Evolutionary conservation across 106 monocot genomes (phyloP).

Genomic region (Cymbidium sinense): DNA sequence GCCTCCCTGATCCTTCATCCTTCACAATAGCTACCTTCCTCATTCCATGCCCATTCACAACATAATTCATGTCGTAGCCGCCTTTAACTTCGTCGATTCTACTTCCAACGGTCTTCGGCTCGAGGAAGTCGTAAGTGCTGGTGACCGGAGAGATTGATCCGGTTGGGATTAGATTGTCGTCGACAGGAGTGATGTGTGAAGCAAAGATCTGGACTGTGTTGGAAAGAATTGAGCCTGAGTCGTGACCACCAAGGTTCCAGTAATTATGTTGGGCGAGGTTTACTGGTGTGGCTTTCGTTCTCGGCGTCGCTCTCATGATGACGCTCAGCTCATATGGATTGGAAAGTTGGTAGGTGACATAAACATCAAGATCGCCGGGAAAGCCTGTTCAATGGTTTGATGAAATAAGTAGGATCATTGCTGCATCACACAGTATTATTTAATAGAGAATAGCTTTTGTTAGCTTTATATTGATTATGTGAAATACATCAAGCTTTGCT

Average conservation of each 20-base stretch:
- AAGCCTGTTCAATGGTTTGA: conserved; percentile 37
- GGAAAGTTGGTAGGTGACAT: conserved; percentile 77
- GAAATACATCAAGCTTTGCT: too few species aligned
- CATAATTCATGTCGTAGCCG: conserved; percentile 87
- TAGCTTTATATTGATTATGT: too few species aligned
- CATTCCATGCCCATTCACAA: conserved; percentile 28
- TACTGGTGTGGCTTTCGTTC: conserved; percentile 47
- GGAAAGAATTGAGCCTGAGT: conserved; percentile 41
- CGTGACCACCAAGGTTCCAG: conserved; percentile 79
- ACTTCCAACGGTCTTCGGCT: conserved; percentile 27
- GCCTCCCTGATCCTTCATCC: conserved; percentile 33
- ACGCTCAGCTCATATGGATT: conserved; percentile 37
- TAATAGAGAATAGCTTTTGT: too few species aligned
- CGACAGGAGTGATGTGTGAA: conserved; percentile 29
- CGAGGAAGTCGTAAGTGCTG: conserved; percentile 31
- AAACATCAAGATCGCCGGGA: conserved; percentile 80
- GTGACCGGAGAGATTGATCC: conserved; percentile 14
- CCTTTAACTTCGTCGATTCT: conserved; percentile 24
- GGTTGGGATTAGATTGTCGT: conserved; percentile 31
- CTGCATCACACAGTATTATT: too few species aligned
- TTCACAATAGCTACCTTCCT: conserved; percentile 56
- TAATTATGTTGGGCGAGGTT: conserved; percentile 79
- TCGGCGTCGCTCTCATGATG: conserved; percentile 32
- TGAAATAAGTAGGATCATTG: not conserved
- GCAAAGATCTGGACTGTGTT: conserved; percentile 59